Conservation (phyloP, 2,329 filamentous ascomycete genomes). For the Colletotrichum trifolii region DNA sequence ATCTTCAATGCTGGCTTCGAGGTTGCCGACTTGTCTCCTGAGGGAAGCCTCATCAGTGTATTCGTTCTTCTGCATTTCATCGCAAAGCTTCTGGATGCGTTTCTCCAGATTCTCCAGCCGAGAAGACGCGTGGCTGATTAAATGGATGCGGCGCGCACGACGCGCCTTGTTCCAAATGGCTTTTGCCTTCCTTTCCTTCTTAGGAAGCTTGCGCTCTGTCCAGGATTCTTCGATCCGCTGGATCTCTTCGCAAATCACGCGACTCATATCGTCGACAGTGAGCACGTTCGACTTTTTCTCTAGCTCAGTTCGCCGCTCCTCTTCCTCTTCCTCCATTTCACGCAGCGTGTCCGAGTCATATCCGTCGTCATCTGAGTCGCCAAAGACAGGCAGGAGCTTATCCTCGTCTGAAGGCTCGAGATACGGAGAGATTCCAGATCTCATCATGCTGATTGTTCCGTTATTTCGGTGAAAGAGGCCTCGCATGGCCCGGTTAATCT, state of each 20-base stretch:
- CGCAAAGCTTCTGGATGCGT: constrained; percentile 66
- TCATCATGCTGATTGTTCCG: constrained; percentile 20
- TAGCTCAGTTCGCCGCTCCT: constrained; percentile 42
- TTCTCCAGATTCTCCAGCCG: constrained; percentile 55
- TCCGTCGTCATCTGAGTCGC: constrained; percentile 52
- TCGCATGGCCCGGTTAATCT: constrained; percentile 54
- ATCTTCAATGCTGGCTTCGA: constrained; percentile 75
- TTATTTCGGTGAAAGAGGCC: constrained; percentile 47
- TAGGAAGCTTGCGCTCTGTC: constrained; percentile 67
- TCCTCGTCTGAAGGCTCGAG: constrained; percentile 65
- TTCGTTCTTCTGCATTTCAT: constrained; percentile 61
- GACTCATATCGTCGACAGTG: constrained; percentile 58
- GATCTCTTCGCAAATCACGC: constrained; percentile 66
- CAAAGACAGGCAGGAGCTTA: constrained; percentile 43
- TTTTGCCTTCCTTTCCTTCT: constrained; percentile 66
- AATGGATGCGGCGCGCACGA: constrained; percentile 48
- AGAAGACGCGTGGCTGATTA: constrained; percentile 57
- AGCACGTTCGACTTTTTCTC: constrained; percentile 46
- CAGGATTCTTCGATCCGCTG: constrained; percentile 63
- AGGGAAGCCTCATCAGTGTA: constrained; percentile 67
- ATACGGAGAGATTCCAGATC: constrained; percentile 46
- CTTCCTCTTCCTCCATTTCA: constrained; percentile 70
- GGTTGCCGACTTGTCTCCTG: constrained; percentile 62
- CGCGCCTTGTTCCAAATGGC: constrained; percentile 70
- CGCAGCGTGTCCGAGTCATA: constrained; percentile 69